Conservation (phyloP, 129 eudicot genomes). For the Tagetes patula region DNA sequence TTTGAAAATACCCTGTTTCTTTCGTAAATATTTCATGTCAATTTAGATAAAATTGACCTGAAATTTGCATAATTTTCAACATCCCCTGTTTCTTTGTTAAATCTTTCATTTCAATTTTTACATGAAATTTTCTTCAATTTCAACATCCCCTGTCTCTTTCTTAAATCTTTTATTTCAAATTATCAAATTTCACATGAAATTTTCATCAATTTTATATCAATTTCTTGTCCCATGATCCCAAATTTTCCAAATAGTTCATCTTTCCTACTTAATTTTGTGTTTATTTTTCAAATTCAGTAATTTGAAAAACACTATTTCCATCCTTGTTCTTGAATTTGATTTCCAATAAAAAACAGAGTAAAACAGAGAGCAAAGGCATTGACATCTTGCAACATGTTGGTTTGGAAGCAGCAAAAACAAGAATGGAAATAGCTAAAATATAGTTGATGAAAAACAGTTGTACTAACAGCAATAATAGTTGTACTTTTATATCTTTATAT, state of each 20-base stretch:
- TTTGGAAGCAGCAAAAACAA: constrained; percentile 76
- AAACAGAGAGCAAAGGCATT: constrained; percentile 12
- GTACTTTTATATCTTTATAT: constrained; percentile 26
- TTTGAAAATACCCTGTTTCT: no score
- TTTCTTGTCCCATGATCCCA: constrained; percentile 25
- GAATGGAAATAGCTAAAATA: constrained; percentile 54
- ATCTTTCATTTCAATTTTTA: no score
- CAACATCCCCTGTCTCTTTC: constrained; percentile 19
- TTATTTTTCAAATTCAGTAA: not conserved
- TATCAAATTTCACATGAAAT: no score
- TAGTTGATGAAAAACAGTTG: constrained; percentile 9
- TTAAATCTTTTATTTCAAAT: not conserved
- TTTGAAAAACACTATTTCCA: constrained; percentile 53
- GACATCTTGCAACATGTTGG: constrained; percentile 23
- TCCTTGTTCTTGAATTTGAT: constrained; percentile 60
- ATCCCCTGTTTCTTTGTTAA: no score
- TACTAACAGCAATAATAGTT: constrained; percentile 24
- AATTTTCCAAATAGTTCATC: constrained; percentile 5
- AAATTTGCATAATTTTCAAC: no score
- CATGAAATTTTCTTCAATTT: not conserved
- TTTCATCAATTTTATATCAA: not conserved
- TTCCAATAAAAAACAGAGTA: constrained; percentile 4
- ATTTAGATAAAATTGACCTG: no score
- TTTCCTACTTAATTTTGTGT: constrained; percentile 9
- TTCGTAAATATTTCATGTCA: no score